These are phyloP conservation scores for Gracilaria domingensis DNA, from an alignment of 23 red algal species.

Conservation along the genomic window DNA sequence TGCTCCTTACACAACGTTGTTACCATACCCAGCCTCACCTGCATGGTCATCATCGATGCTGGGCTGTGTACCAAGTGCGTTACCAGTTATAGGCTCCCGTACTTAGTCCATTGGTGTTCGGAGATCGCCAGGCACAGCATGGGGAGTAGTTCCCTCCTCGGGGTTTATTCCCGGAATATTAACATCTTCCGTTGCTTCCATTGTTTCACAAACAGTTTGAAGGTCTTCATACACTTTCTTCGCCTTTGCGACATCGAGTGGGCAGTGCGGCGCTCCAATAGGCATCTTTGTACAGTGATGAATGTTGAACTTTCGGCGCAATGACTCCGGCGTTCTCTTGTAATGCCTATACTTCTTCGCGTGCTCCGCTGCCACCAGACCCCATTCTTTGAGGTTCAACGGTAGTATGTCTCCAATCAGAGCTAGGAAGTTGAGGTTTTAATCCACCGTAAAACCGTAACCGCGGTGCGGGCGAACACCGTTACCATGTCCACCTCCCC, in stretches of 20 bases:
- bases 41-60: too few relatives aligned
- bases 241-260: neutral
- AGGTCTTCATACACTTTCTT: neutral
- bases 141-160: too few relatives aligned
- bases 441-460: neutral
- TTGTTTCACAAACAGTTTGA: too few relatives aligned
- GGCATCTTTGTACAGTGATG: neutral
- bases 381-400: neutral
- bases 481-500: too few relatives aligned
- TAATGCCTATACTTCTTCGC: neutral
- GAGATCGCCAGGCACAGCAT: too few relatives aligned
- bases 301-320: neutral
- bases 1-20: too few relatives aligned
- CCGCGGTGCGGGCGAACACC: too few relatives aligned
- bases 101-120: too few relatives aligned
- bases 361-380: neutral
- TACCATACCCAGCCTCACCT: too few relatives aligned
- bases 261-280: neutral
- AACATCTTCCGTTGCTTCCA: neutral
- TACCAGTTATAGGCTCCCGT: too few relatives aligned
- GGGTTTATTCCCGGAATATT: neutral
- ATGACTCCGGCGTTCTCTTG: neutral
- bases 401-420: neutral
- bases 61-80: too few relatives aligned
- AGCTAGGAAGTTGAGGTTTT: neutral